Evolutionary conservation across 2,329 filamentous ascomycete species (phyloP).

Genomic region (Epichloe sp.): DNA sequence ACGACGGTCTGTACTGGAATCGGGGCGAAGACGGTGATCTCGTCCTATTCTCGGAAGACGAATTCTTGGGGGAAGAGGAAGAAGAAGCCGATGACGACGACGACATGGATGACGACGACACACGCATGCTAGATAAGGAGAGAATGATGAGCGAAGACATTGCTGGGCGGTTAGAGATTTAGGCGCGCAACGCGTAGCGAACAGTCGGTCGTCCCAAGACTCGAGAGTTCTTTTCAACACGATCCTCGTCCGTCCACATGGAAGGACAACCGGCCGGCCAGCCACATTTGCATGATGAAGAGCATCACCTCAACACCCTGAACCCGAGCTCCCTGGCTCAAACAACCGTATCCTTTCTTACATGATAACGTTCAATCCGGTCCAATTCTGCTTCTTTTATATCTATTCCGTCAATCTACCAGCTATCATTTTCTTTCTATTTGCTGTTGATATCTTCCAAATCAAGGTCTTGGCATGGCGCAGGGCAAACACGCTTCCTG

Average conservation of each 20-base stretch:
- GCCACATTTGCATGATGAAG: too few species aligned
- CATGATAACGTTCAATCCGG: too few species aligned
- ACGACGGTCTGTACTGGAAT: slow-evolving; percentile 43
- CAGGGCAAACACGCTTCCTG: slow-evolving; percentile 15
- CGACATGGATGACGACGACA: slow-evolving; percentile 31
- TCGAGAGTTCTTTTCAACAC: not conserved
- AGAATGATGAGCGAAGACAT: slow-evolving; percentile 51
- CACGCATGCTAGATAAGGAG: slow-evolving; percentile 29
- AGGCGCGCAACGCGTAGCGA: slow-evolving; percentile 9
- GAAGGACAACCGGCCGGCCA: not conserved
- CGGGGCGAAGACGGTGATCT: slow-evolving; percentile 45
- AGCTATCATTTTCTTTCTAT: too few species aligned
- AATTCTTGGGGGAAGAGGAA: slow-evolving; percentile 31
- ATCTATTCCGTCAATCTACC: not conserved
- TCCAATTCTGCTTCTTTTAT: not conserved
- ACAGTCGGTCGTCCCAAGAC: not conserved
- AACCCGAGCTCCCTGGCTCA: too few species aligned
- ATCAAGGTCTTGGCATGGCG: slow-evolving; percentile 11
- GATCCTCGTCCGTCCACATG: not conserved
- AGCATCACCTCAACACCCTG: not conserved
- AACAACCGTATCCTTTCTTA: too few species aligned
- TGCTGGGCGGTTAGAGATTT: slow-evolving; percentile 49
- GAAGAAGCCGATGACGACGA: slow-evolving; percentile 23
- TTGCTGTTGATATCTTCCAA: not conserved
- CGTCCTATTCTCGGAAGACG: slow-evolving; percentile 38